phyloP scores from a whole-genome alignment of 176 grass and related monocot genomes.

The Calamus simplicifolius region DNA sequence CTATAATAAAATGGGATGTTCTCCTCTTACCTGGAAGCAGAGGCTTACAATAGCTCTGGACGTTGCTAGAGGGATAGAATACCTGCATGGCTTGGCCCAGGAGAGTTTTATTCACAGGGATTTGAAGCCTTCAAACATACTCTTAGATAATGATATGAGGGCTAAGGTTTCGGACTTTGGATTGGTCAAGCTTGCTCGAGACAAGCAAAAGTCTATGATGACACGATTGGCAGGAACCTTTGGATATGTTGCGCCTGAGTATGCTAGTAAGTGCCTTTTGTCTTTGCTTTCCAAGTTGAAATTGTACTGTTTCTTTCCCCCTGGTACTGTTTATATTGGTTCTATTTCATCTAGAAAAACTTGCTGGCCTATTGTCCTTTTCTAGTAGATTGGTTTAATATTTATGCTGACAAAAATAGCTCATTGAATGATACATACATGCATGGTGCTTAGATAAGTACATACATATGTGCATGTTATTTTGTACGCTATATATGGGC shows the following conservation, averaged over 20 bases:
- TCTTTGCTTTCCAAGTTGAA: background rate
- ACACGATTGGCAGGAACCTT: constrained; percentile 92
- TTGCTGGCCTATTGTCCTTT: no score
- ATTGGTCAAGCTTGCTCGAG: constrained; percentile 73
- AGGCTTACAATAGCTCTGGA: constrained; percentile 84
- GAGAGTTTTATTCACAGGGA: constrained; percentile 99
- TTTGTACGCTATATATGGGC: no score
- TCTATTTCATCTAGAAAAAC: no score
- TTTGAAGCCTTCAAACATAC: constrained; percentile 97
- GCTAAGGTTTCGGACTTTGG: constrained; percentile 99
- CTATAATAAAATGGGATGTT: constrained; percentile 34
- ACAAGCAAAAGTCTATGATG: constrained; percentile 88
- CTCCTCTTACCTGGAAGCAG: constrained; percentile 85
- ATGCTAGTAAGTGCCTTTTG: constrained; percentile 78
- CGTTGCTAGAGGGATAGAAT: constrained; percentile 90
- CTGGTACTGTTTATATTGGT: constrained; percentile 12
- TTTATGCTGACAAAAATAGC: no score
- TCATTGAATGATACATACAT: no score
- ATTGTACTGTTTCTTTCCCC: background rate
- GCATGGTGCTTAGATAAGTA: no score
- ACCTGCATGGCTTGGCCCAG: constrained; percentile 91
- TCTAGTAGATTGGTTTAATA: no score
- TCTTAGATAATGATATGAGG: constrained; percentile 78
- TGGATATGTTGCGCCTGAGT: constrained; percentile 96
- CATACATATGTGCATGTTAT: no score